Conservation (phyloP, 371 early-diverging fungal genomes). For the Mortierella sp. region DNA sequence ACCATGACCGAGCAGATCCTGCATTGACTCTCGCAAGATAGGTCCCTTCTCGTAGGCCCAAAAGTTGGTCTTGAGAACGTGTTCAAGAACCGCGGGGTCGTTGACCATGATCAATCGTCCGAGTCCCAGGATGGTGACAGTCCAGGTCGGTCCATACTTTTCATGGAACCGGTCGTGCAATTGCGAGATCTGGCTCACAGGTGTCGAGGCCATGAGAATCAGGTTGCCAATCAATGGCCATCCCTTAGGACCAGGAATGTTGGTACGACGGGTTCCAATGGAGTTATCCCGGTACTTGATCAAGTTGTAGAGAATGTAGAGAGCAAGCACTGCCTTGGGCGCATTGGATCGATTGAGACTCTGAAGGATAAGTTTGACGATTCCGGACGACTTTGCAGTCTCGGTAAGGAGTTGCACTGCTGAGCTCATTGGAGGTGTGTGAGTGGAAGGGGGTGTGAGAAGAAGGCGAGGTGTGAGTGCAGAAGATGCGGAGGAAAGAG, state of each 20-base stretch:
- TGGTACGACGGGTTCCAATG: conserved; percentile 42
- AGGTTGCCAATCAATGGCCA: conserved; percentile 46
- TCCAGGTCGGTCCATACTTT: conserved; percentile 36
- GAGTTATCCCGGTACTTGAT: conserved; percentile 34
- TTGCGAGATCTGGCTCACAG: conserved; percentile 32
- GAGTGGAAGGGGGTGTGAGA: not conserved
- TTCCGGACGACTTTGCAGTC: conserved; percentile 27
- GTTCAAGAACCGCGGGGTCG: conserved; percentile 46
- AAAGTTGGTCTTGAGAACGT: conserved; percentile 61
- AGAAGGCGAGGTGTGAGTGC: not conserved
- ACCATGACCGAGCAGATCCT: conserved; percentile 71
- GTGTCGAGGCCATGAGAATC: conserved; percentile 10
- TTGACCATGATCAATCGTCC: conserved; percentile 41
- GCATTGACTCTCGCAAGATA: conserved; percentile 38
- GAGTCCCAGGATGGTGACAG: conserved; percentile 16
- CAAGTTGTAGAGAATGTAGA: conserved; percentile 28
- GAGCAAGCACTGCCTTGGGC: conserved; percentile 30
- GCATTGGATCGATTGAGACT: conserved; percentile 17
- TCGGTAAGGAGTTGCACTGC: conserved; percentile 11
- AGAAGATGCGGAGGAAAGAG: not conserved
- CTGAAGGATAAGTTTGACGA: conserved; percentile 21
- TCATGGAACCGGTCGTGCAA: conserved; percentile 30
- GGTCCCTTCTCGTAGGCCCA: conserved; percentile 71
- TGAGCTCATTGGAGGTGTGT: conserved; percentile 5
- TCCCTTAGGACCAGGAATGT: conserved; percentile 45